Evolutionary conservation across 768 basidiomycete species (phyloP), one percentile per base, ranked within the genome.

Genomic region (Mrakia hoshinonis): DNA sequence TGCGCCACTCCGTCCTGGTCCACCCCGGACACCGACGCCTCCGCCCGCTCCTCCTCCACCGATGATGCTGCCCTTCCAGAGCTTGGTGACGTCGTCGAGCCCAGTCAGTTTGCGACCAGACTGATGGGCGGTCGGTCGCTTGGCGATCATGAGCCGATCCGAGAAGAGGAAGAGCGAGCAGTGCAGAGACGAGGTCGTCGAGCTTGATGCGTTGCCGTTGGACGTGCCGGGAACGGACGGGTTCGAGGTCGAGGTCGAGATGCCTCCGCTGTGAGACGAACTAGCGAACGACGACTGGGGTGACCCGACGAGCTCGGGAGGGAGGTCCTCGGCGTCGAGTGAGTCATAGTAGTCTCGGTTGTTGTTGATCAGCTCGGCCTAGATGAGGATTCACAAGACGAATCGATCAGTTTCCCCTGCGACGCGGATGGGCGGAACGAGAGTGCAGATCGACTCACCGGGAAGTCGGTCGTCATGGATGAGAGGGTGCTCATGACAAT

Each of bases 121-220:
- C 43, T 77, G 68, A 1, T 76, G 70, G 20, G 75, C 72, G 0
- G 76, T 75, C 18, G 80, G 90, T 34, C 96, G 85, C 81, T 97
- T 97, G 60, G 87, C 89, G 73, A 99, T 86, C 78, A 98, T 84
- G 26, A 99, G 82, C 76, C 91, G 91, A 80, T 99, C 95, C 74
- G 93, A 90, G 78, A 99, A 98, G 58, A 99, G 83, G 78, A 98
- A 90, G 36, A 99, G 81, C 2, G 90, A 91, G 79, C 90, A 94
- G 76, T 91, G 89, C 22, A 95, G 83, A 0, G 84, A 82, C 0
- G 62, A 38, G 1, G 51, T 46, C 10, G 47, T 18, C 0, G 66
- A 47, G 11, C 20, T 15, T 6, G 52, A 52, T 18, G 62, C n/a
- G n/a, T n/a, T n/a, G n/a, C n/a, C n/a, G n/a, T n/a, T 43, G 6